Evolutionary conservation across 352 stramenopile genomes (phyloP).

Genomic region (Saprolegnia diclina): DNA sequence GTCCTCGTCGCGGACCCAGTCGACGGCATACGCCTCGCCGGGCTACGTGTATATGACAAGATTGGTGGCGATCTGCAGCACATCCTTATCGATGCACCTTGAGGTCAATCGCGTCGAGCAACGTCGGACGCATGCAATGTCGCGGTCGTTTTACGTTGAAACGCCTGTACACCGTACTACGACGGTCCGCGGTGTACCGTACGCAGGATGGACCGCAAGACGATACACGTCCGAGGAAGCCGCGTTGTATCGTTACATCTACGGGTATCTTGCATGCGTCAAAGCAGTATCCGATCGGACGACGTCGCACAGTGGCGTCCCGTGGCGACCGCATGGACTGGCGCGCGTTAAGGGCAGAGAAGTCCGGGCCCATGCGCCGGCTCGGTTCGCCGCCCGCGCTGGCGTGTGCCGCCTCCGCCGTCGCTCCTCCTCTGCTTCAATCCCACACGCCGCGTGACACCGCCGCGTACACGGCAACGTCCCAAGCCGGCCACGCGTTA

Average conservation of each 20-base stretch:
- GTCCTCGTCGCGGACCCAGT: slow-evolving; percentile 17
- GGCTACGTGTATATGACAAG: neutral
- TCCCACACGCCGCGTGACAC: too few species aligned
- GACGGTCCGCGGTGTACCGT: neutral
- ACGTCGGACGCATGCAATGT: neutral
- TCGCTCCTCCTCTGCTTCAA: too few species aligned
- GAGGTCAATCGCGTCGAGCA: neutral
- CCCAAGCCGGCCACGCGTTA: too few species aligned
- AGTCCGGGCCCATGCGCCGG: too few species aligned
- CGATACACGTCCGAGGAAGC: slow-evolving; percentile 12
- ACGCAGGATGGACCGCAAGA: slow-evolving; percentile 12
- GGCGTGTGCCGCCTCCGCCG: too few species aligned
- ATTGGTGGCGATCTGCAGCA: neutral
- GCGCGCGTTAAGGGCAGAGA: too few species aligned
- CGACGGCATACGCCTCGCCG: slow-evolving; percentile 5
- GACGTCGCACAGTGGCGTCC: neutral
- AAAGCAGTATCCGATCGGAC: neutral
- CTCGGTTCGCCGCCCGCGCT: too few species aligned
- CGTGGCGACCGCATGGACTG: too few species aligned
- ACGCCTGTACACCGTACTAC: neutral
- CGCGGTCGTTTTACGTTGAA: neutral
- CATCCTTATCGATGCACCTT: slow-evolving; percentile 1
- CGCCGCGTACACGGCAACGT: too few species aligned
- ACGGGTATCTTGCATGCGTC: neutral
- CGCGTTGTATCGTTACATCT: slow-evolving; percentile 19